Evolutionary conservation across 2,329 filamentous ascomycete genomes (phyloP).

Genomic region (Meredithiella fracta): DNA sequence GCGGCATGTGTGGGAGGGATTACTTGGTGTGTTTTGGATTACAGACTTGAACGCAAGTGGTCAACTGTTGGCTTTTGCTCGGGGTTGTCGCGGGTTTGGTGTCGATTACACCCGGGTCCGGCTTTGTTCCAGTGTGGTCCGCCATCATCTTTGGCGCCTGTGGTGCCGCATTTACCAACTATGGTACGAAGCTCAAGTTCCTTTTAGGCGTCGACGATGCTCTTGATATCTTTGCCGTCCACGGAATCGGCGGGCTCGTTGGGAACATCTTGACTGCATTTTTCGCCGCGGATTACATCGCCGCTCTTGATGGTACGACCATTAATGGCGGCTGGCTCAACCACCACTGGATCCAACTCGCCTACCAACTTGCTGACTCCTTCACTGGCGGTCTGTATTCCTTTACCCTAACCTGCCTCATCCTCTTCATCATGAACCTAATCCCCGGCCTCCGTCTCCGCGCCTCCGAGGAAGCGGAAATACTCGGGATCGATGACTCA

Average conservation of each 20-base stretch:
- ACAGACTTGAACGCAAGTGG: conserved; percentile 78
- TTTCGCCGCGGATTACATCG: conserved; percentile 74
- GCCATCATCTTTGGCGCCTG: conserved; percentile 64
- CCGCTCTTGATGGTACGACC: conserved; percentile 55
- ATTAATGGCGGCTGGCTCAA: conserved; percentile 73
- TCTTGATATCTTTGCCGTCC: conserved; percentile 76
- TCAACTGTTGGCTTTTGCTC: conserved; percentile 89
- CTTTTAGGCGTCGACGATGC: conserved; percentile 66
- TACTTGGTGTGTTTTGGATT: conserved; percentile 80
- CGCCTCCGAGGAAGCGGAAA: conserved; percentile 59
- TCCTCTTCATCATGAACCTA: conserved; percentile 65
- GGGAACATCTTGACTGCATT: conserved; percentile 67
- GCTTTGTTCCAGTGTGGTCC: conserved; percentile 71
- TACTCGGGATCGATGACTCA: conserved; percentile 71
- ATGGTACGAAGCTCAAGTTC: conserved; percentile 83
- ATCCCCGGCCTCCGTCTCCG: conserved; percentile 62
- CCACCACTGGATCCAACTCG: conserved; percentile 67
- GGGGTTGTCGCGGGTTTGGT: conserved; percentile 78
- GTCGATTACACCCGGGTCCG: conserved; percentile 75
- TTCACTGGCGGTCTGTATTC: conserved; percentile 61
- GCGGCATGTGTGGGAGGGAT: conserved; percentile 72
- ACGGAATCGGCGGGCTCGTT: conserved; percentile 60
- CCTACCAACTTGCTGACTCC: conserved; percentile 70
- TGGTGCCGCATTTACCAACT: conserved; percentile 67
- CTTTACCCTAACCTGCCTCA: conserved; percentile 60